Evolutionary conservation across 371 early-diverging fungal genomes (phyloP).

Genomic region (Syncephalastrum monosporum): DNA sequence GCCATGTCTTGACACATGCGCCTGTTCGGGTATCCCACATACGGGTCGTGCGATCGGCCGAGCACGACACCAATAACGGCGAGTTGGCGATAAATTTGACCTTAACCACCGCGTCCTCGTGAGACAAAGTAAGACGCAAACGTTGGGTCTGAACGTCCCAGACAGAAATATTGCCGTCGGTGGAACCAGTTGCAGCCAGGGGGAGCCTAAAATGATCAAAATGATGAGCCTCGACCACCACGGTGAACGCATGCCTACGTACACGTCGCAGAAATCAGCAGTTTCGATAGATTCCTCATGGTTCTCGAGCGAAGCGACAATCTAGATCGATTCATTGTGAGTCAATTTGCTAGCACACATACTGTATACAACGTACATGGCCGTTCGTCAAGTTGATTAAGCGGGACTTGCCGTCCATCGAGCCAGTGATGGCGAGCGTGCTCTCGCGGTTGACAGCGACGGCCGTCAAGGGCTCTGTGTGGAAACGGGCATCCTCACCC

Average conservation of each 20-base stretch:
- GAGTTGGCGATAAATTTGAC: slow-evolving; percentile 68
- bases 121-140: slow-evolving; percentile 65
- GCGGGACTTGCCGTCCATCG: slow-evolving; percentile 74
- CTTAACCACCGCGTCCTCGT: slow-evolving; percentile 85
- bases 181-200: slow-evolving; percentile 83
- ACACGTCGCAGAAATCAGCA: slow-evolving; percentile 68
- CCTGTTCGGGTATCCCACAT: slow-evolving; percentile 90
- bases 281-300: slow-evolving; percentile 81
- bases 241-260: slow-evolving; percentile 14
- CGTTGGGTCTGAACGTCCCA: slow-evolving; percentile 85
- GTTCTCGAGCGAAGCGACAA: slow-evolving; percentile 75
- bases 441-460: slow-evolving; percentile 76
- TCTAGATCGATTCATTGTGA: slow-evolving; percentile 26
- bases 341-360: neutral
- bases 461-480: slow-evolving; percentile 77
- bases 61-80: slow-evolving; percentile 67
- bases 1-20: slow-evolving; percentile 62
- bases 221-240: neutral
- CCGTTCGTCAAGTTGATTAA: slow-evolving; percentile 75
- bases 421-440: slow-evolving; percentile 79
- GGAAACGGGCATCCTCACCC: slow-evolving; percentile 85
- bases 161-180: slow-evolving; percentile 83
- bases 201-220: slow-evolving; percentile 37
- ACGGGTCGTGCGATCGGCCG: slow-evolving; percentile 75
- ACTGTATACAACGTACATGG: slow-evolving; percentile 38